Evolutionary conservation across 2,329 filamentous ascomycete species (phyloP), one percentile per base, ranked within the genome.

Genomic region (Lasiodiplodia gonubiensis): DNA sequence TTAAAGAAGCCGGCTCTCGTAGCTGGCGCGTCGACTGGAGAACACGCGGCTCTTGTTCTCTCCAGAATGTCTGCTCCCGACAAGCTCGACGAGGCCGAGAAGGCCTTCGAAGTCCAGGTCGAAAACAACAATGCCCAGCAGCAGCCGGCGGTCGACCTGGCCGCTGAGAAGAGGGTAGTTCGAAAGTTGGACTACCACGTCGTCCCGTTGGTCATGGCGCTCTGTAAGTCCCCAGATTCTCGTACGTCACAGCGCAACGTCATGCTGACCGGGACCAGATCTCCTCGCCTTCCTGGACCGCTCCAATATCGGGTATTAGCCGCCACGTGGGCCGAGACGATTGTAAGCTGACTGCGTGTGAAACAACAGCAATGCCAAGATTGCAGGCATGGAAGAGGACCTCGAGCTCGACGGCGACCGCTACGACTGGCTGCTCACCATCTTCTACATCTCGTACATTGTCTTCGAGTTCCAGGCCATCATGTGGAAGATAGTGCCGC

Each of bases 381-480:
- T 81, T 30, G 80, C 80, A 0, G 80, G 80, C 8, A 78, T 81
- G 77, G 70, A 71, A 49, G 69, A 72, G 18, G 77, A 79, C 57
- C 72, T 79, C 0, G 18, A 73, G 4, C 71, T 79, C 30, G 70
- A 33, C 11, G 69, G 71, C 54, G 66, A 69, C 57, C 70, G 64
- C 7, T 79, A 79, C 68, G 71, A 75, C 60, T 79, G 76, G 77
- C 72, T 79, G 1, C 70, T 79, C 21, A 79, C 77, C 30, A 77
- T 78, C 55, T 78, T 79, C 69, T 79, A 78, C 69, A 78, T 79
- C 30, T 75, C 75, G 0, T 79, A 80, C 69, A 79, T 78, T 35
- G 49, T 75, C 51, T 78, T 78, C 65, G 75, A 76, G 11, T 76
- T 76, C 63, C 72, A 75, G n/a, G 72, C 72, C 1, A 72, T 79